phyloP scores from a whole-genome alignment of 75 land plant genomes.

The Larix kaempferi region DNA sequence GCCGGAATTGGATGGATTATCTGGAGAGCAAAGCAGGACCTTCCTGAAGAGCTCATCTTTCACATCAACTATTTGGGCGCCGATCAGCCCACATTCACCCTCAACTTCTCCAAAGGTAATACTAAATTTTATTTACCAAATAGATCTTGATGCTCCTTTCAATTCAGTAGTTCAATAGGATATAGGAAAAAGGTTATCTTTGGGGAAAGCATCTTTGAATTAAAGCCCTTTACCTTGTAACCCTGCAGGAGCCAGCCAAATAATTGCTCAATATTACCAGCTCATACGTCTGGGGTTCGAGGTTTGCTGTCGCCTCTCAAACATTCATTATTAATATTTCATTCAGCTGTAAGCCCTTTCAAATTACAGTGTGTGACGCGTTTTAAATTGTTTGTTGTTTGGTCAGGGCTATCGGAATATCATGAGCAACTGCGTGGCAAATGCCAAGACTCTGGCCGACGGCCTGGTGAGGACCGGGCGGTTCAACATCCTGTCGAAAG shows the following conservation, averaged over 20 bases:
- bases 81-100: constrained; percentile 59
- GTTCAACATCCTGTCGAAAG: constrained; percentile 48
- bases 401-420: constrained; percentile 47
- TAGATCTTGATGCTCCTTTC: no score
- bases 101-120: constrained; percentile 56
- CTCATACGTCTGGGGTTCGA: constrained; percentile 41
- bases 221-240: no score
- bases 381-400: no score
- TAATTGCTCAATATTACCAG: constrained; percentile 66
- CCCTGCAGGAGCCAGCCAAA: constrained; percentile 42
- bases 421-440: constrained; percentile 38
- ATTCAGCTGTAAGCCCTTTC: no score
- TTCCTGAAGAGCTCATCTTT: constrained; percentile 62
- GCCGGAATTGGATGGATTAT: constrained; percentile 59
- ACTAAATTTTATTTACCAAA: no score
- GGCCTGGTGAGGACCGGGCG: constrained; percentile 35
- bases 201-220: no score
- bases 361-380: no score
- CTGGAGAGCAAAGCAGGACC: constrained; percentile 48
- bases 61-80: constrained; percentile 61
- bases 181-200: no score
- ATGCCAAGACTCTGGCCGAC: constrained; percentile 34
- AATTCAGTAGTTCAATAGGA: no score
- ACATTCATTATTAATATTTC: no score
- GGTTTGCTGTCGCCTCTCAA: no score